Base-by-base conservation (phyloP, 257 asterid species). In the Nicotiana tomentosiformis region DNA sequence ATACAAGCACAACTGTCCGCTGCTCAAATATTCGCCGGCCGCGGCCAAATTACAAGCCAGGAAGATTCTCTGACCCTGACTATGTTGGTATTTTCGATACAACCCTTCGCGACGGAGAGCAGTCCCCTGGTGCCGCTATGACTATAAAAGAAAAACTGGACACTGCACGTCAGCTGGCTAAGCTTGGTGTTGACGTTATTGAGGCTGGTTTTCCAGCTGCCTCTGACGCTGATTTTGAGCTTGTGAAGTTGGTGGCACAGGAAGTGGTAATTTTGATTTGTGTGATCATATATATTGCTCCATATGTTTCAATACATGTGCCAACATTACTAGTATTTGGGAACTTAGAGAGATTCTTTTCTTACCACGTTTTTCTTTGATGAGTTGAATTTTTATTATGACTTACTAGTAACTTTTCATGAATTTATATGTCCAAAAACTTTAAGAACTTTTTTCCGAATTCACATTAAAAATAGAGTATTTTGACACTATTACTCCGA, bases 181-280 rank as follows among this genome's bases (percentile, higher is more conserved):
- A 90, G 70, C 94, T 96, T 32, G 98, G 99, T 5, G 99, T 96
- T 8, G 99, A 96, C 84, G 88, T 96, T 2, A 96, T 96, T 12
- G 99, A 96, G 86, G 99, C 98, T 10, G 98, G 99, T 5, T 96
- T 96, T 35, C 98, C 98, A 0, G 99, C 98, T 18, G 89, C 99
- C 7, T 94, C 99, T 5, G 97, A 91, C 14, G 97, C 98, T 0
- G 99, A 96, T 83, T 91, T 93, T 33, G 98, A 94, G 32, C 97
- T 97, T 1, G 98, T 96, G 17, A 90, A 90, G 46, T 56, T 93
- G 83, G 94, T 96, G 70, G 97, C 99, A 4, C 68, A 70, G 26
- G 98, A 96, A 84, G 92, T 16, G 49, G 49, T 39, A 39, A 39
- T 7, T 7, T 39, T 39, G 3, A 7, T 1, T 39, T 39, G 49